Base-by-base conservation (phyloP, 306 rosid species). In the Pyrus pyrifolia region DNA sequence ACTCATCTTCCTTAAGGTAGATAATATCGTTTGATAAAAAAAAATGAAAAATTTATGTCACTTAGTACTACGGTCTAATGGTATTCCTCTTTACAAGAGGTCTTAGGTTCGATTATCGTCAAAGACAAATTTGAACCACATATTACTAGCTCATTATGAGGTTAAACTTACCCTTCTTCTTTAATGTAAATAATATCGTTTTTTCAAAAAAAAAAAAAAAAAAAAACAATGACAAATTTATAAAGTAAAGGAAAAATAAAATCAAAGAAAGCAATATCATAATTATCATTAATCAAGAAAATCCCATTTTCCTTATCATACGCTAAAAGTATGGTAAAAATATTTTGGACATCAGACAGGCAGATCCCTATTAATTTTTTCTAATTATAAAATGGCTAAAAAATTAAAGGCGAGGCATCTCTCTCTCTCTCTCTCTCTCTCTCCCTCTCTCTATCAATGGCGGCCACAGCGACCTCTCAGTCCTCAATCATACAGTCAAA, bases 371-470 rank as follows among this genome's bases (percentile, higher is more conserved):
- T 61, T 13, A 51, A 2, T 6, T 30, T 6, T 49, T 29, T 42
- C 2, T 19, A 0, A 49, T 5, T 8, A 58, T n/a, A 58, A 58
- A 58, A n/a, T 0, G 2, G 40, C 40, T 35, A 35, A 7, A 29
- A 14, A 62, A 62, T 62, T 62, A 10, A 11, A 4, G 6, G 2
- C 64, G 44, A 21, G 22, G 55, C 55, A 2, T 49, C 57, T 40
- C 63, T 35, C 67, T 4, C 46, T 53, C 57, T 1, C 21, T 0
- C 45, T 9, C 29, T 25, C 31, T 4, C 14, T 23, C 35, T 14
- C 63, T 8, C 33, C 12, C 27, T 17, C 73, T 67, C 62, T 35
- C 73, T 35, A 19, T 21, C 81, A 67, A 86, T 89, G 93, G 87
- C 86, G 10, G 72, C 86, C n/a, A 14, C 72, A 1, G 17, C 44